Conservation (phyloP, 148 eudicot species). For the Bassia scoparia region DNA sequence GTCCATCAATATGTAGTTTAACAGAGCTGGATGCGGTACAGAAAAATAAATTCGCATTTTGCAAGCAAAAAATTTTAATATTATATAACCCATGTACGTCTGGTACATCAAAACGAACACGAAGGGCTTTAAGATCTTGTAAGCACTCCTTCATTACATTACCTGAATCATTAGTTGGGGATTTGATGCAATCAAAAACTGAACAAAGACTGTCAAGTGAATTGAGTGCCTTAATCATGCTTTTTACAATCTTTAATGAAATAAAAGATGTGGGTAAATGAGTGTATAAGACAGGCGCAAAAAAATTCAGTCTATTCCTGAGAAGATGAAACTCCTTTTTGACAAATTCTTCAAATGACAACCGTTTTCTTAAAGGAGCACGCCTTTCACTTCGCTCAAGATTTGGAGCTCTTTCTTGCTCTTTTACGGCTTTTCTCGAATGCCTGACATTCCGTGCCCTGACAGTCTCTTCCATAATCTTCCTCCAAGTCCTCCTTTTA, state of each 20-base stretch:
- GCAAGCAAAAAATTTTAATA: conserved; percentile 33
- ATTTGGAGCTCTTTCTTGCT: background rate
- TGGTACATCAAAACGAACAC: background rate
- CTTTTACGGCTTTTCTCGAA: background rate
- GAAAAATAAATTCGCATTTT: conserved; percentile 35
- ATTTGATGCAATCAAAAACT: background rate
- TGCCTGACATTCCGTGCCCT: background rate
- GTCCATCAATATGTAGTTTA: conserved; percentile 24
- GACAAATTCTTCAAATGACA: conserved; percentile 29
- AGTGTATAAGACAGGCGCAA: conserved; percentile 34
- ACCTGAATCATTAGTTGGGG: background rate
- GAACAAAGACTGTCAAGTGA: background rate
- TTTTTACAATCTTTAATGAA: conserved; percentile 24
- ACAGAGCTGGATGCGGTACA: conserved; percentile 50
- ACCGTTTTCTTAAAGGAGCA: background rate
- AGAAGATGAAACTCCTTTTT: conserved; percentile 18
- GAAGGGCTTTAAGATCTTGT: conserved; percentile 24
- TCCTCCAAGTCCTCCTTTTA: background rate
- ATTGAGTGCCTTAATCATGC: conserved; percentile 24
- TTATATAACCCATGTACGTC: background rate
- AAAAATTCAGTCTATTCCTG: conserved; percentile 23
- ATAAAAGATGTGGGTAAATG: conserved; percentile 49
- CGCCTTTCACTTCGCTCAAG: background rate
- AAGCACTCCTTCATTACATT: conserved; percentile 3
- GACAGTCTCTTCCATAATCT: background rate